Conservation (phyloP, 2,329 filamentous ascomycete species). For the Rugonectria rugulosa region DNA sequence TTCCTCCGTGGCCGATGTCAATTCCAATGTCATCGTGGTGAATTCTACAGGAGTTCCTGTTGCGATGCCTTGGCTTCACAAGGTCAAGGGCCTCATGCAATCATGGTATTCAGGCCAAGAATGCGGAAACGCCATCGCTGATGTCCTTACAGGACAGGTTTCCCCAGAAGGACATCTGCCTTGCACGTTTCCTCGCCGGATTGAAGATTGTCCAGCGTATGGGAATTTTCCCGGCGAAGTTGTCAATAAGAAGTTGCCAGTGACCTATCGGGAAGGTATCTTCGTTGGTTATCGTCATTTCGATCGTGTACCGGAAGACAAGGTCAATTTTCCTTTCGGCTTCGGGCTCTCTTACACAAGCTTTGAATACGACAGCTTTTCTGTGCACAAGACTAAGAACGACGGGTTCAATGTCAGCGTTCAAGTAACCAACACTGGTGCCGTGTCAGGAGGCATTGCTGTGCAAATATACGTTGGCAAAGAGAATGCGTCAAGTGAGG, state of each 20-base stretch:
- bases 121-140: slow-evolving; percentile 70
- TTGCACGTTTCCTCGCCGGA: slow-evolving; percentile 64
- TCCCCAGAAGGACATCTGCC: slow-evolving; percentile 61
- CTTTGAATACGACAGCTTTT: too few species aligned
- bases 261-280: too few species aligned
- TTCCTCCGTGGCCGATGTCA: slow-evolving; percentile 59
- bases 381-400: too few species aligned
- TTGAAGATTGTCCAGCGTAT: slow-evolving; percentile 70
- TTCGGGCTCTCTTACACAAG: too few species aligned
- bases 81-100: slow-evolving; percentile 65
- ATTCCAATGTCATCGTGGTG: slow-evolving; percentile 65
- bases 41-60: slow-evolving; percentile 69
- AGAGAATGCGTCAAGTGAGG: not conserved
- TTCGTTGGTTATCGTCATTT: too few species aligned
- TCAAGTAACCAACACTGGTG: slow-evolving; percentile 64
- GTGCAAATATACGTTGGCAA: slow-evolving; percentile 59
- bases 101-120: slow-evolving; percentile 76
- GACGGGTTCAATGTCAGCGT: slow-evolving; percentile 53
- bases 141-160: slow-evolving; percentile 67
- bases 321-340: too few species aligned
- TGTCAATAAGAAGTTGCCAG: too few species aligned
- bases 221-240: slow-evolving; percentile 62
- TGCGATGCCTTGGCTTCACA: slow-evolving; percentile 60
- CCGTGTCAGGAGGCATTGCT: slow-evolving; percentile 55
- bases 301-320: too few species aligned